Conservation (phyloP, 805 yeast genomes). For the Metschnikowia kofuensis region DNA sequence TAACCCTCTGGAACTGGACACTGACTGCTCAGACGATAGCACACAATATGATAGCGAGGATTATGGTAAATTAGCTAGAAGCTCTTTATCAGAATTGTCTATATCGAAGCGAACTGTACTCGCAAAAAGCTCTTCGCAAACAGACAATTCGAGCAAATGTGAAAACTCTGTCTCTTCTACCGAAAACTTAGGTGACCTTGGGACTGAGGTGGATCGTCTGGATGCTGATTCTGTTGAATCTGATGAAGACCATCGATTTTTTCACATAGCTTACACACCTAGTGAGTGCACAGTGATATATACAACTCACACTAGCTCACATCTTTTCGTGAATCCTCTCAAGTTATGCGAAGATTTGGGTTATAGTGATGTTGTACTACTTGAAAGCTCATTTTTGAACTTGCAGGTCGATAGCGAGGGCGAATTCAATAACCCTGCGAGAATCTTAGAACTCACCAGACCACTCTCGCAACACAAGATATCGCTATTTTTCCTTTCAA, state of each 20-base stretch:
- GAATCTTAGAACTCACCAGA: conserved; percentile 54
- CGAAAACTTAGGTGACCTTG: conserved; percentile 3
- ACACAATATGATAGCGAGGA: conserved; percentile 5
- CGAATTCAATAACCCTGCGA: conserved; percentile 44
- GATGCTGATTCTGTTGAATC: neutral
- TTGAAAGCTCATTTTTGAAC: conserved; percentile 46
- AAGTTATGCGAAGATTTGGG: conserved; percentile 27
- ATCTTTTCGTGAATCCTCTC: conserved; percentile 41
- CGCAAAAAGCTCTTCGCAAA: conserved; percentile 8
- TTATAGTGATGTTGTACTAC: conserved; percentile 36
- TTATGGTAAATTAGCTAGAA: neutral
- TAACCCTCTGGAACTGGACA: conserved; percentile 4
- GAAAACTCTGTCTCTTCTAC: conserved; percentile 9
- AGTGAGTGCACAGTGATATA: conserved; percentile 62
- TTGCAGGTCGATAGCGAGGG: conserved; percentile 64
- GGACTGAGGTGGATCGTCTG: conserved; percentile 3
- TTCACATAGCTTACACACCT: conserved; percentile 62
- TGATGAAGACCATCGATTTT: conserved; percentile 44
- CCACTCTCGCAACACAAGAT: conserved; percentile 58
- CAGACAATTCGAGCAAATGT: conserved; percentile 31
- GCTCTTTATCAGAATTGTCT: conserved; percentile 3
- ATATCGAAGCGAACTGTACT: neutral
- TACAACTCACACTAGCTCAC: conserved; percentile 35
- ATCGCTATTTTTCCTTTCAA: conserved; percentile 58
- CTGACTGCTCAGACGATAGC: conserved; percentile 2